Conservation (phyloP, 345 rosid genomes). For the Gossypium herbaceum region DNA sequence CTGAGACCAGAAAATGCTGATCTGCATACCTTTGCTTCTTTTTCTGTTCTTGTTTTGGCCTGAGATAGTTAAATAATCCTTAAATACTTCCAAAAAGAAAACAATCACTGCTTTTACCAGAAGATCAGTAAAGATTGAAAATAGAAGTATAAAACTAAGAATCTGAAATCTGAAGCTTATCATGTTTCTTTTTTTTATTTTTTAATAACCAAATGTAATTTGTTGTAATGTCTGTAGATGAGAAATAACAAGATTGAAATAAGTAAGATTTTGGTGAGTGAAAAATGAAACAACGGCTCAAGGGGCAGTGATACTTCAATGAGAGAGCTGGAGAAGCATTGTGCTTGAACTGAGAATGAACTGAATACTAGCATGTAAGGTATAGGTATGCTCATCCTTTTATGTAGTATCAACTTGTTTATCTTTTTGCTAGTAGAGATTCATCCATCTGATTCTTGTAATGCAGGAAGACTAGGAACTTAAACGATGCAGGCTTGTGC, state of each 20-base stretch:
- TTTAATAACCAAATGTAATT: not conserved
- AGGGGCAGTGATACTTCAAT: not conserved
- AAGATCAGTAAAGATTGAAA: not conserved
- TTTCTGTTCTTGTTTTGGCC: not conserved
- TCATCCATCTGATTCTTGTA: not conserved
- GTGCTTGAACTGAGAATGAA: not conserved
- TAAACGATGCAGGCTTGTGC: not conserved
- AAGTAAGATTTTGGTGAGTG: not conserved
- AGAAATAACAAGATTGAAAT: not conserved
- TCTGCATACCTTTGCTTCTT: not conserved
- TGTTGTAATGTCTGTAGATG: not conserved
- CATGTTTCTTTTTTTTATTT: no score
- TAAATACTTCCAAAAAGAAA: not conserved
- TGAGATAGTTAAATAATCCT: not conserved
- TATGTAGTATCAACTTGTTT: not conserved
- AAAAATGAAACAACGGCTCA: not conserved
- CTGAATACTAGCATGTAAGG: not conserved
- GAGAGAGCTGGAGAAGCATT: not conserved
- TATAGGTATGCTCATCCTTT: not conserved
- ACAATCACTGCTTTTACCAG: not conserved
- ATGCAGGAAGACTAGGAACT: conserved; percentile 1
- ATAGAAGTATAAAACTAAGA: not conserved
- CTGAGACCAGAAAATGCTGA: not conserved
- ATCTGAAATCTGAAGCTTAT: not conserved
- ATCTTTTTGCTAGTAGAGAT: not conserved